phyloP scores from a whole-genome alignment of 2,329 filamentous ascomycete genomes.

The Neophaeococcomyces mojaviensis region DNA sequence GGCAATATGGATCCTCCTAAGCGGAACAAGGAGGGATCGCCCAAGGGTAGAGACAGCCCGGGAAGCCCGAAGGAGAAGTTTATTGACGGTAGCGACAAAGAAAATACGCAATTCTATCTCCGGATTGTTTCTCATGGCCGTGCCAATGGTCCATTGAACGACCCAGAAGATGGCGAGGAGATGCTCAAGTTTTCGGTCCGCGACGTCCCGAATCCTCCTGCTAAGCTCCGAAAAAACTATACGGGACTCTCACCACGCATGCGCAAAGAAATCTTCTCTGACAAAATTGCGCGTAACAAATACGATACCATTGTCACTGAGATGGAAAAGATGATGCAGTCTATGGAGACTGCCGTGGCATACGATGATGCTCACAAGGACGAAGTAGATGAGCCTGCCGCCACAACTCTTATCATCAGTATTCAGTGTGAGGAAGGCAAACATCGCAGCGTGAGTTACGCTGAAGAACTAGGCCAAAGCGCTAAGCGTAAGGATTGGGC shows the following conservation, averaged over 20 bases:
- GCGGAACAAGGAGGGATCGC: not conserved
- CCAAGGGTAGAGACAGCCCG: not conserved
- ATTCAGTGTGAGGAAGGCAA: slow-evolving; percentile 12
- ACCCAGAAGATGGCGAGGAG: slow-evolving; percentile 4
- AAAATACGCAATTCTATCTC: slow-evolving; percentile 8
- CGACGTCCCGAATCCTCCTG: slow-evolving; percentile 14
- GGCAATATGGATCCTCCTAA: slow-evolving; percentile 3
- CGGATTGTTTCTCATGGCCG: slow-evolving; percentile 14
- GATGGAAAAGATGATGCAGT: slow-evolving; percentile 11
- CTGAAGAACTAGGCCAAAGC: slow-evolving; percentile 13
- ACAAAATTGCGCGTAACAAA: slow-evolving; percentile 5
- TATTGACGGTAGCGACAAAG: not conserved
- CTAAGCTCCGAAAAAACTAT: slow-evolving; percentile 14
- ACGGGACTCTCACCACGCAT: slow-evolving; percentile 13
- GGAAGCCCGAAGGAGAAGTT: slow-evolving; percentile 1
- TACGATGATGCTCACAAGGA: slow-evolving; percentile 2
- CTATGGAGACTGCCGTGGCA: slow-evolving; percentile 1
- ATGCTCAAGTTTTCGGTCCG: slow-evolving; percentile 14
- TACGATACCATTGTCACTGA: slow-evolving; percentile 10
- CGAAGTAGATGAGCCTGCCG: slow-evolving; percentile 4
- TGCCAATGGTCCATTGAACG: slow-evolving; percentile 11
- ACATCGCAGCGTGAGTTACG: slow-evolving; percentile 14
- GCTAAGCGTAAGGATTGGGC: slow-evolving; percentile 9
- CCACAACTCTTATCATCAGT: slow-evolving; percentile 8
- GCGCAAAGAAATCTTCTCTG: slow-evolving; percentile 14